Evolutionary conservation across 2,329 filamentous ascomycete genomes (phyloP).

Genomic region (Leptographium galeiforme): DNA sequence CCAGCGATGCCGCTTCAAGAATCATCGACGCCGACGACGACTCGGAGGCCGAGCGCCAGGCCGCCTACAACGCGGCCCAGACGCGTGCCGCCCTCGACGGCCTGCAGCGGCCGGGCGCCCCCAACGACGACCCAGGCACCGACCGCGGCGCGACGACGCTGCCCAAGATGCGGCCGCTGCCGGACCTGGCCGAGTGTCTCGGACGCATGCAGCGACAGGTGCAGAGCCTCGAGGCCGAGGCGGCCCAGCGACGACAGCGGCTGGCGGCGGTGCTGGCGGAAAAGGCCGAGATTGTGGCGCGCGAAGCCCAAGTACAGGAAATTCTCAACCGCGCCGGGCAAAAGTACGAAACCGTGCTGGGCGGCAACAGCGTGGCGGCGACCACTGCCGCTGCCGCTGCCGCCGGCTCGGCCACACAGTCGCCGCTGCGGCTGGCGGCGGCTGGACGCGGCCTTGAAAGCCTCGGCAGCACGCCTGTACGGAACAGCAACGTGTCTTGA

Average conservation of each 20-base stretch:
- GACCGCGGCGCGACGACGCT: constrained; percentile 16
- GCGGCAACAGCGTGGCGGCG: constrained; percentile 9
- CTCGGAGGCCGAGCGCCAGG: constrained; percentile 55
- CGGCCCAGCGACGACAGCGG: constrained; percentile 43
- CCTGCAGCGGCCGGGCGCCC: constrained; percentile 33
- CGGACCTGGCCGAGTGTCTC: constrained; percentile 55
- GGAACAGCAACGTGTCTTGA: not conserved
- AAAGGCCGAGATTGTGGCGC: constrained; percentile 49
- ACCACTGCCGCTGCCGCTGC: constrained; percentile 9
- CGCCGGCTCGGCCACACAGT: constrained; percentile 15
- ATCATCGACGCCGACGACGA: constrained; percentile 55
- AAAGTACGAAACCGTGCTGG: constrained; percentile 35
- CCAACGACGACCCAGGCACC: constrained; percentile 12
- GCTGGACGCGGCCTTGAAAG: constrained; percentile 29
- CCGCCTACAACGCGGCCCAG: constrained; percentile 79
- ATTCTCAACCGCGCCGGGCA: constrained; percentile 71
- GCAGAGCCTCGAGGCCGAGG: constrained; percentile 47
- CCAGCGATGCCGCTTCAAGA: constrained; percentile 37
- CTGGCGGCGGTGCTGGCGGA: constrained; percentile 57
- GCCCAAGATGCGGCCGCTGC: constrained; percentile 64
- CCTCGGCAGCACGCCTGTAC: constrained; percentile 29
- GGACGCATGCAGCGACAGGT: constrained; percentile 49
- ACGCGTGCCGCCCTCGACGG: constrained; percentile 78
- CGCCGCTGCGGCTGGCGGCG: constrained; percentile 16
- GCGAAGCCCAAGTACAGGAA: constrained; percentile 69